These are phyloP conservation scores for Lumnitzera racemosa DNA, from an alignment of 345 rosid genomes.

Conservation along the genomic window DNA sequence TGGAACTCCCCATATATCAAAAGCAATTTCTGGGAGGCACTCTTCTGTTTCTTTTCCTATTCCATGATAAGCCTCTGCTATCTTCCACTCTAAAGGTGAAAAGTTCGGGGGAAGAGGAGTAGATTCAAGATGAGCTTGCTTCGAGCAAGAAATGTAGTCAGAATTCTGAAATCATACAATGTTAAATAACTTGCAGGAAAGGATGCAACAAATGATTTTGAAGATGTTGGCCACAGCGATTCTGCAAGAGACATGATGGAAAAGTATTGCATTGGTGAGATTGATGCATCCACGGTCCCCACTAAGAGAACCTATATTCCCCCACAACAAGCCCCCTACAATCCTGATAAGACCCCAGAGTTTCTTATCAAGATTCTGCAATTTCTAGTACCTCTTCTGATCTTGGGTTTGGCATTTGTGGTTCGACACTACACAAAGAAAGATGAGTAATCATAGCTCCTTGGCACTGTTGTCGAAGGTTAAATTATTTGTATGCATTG, in stretches of 20 bases:
- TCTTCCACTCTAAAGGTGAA: no score
- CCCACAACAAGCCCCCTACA: conserved; percentile 36
- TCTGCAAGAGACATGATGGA: conserved; percentile 75
- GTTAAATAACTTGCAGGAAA: conserved; percentile 39
- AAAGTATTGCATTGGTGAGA: conserved; percentile 66
- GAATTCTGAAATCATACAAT: neutral
- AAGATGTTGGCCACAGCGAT: conserved; percentile 96
- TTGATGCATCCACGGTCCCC: conserved; percentile 55
- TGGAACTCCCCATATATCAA: neutral
- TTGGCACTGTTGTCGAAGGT: neutral
- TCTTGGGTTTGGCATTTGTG: conserved; percentile 67
- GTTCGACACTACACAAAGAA: conserved; percentile 82
- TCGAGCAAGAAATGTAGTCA: neutral
- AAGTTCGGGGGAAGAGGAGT: no score
- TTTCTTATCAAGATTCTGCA: conserved; percentile 76
- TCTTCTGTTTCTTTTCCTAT: no score
- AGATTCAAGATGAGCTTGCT: no score
- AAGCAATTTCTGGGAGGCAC: no score
- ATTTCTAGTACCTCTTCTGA: conserved; percentile 77
- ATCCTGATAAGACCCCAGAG: conserved; percentile 53
- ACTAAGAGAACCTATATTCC: conserved; percentile 42
- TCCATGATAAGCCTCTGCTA: no score
- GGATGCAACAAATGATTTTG: conserved; percentile 90
- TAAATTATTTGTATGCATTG: conserved; percentile 7
- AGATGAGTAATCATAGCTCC: conserved; percentile 32